Base-by-base conservation (phyloP, 2,329 filamentous ascomycete species). In the Xylaria arbuscula region DNA sequence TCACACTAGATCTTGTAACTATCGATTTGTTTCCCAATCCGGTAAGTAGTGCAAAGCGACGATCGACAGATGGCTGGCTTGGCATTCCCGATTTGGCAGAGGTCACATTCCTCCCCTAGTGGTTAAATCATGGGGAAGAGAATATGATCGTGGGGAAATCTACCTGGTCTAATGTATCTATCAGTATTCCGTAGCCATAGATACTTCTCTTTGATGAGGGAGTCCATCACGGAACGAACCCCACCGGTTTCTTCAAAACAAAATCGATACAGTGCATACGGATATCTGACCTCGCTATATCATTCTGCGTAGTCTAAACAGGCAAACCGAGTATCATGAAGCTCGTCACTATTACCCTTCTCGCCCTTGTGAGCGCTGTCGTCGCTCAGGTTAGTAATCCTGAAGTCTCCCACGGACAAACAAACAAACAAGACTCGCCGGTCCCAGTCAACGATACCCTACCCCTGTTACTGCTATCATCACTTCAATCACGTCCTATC, bases 321-420 rank as follows among this genome's bases (percentile, higher is more conserved):
- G 32, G 28, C 40, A 60, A 53, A 51, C 19, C 45, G 55, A 15
- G 3, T 72, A 80, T 55, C 47, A 87, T 87, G 86, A 86, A 85
- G 80, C 68, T 80, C 70, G 77, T 84, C 66, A 73, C 85, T 73
- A 78, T 86, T 71, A 77, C 83, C 69, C 78, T 88, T 73, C 28
- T 28, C 28, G 83, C 86, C 72, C 79, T 88, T 56, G 82, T 86
- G 73, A 83, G 84, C 80, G 80, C 89, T 67, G 83, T 86, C 70
- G 79, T 81, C 69, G 85, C 85, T 47, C 86, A 88, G 55, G 55
- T 57, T n/a, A 47, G 55, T 57, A 42, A 24, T 45, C 17, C 54
- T 38, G 4, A 28, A 28, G 15, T 45, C 54, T 32, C 55, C 19
- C 15, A 32, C 7, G 2, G 22, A n/a, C 22, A 7, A 24, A 38